These are phyloP conservation scores for Chlorella sp. DNA, from an alignment of 139 green algal genomes.

Conservation along the genomic window DNA sequence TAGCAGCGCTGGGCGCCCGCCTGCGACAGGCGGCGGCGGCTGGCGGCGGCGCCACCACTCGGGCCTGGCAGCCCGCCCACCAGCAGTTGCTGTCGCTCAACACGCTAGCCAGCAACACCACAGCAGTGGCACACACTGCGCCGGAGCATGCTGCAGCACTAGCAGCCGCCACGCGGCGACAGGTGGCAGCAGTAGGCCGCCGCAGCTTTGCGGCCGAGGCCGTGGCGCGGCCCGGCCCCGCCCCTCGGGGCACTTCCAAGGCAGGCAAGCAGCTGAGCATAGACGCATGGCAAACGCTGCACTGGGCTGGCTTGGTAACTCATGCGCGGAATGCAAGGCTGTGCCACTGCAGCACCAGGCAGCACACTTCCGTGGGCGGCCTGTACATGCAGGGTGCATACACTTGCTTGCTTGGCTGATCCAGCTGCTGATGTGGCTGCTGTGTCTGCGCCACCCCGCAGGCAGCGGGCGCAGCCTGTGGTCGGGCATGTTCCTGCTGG, in stretches of 20 bases:
- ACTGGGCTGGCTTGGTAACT: too few species aligned
- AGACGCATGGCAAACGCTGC: too few species aligned
- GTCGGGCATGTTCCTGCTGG: slow-evolving; percentile 51
- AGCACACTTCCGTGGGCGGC: too few species aligned
- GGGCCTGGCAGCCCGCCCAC: not conserved
- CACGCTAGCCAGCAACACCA: not conserved
- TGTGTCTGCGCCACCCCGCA: too few species aligned
- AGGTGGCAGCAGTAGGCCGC: not conserved
- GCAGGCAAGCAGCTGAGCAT: not conserved
- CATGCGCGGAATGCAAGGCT: too few species aligned
- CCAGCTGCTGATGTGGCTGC: too few species aligned
- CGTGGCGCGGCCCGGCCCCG: not conserved
- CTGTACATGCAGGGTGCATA: too few species aligned
- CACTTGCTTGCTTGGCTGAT: too few species aligned
- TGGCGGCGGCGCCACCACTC: too few species aligned
- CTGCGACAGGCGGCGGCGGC: not conserved
- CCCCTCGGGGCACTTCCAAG: not conserved
- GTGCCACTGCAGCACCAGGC: too few species aligned
- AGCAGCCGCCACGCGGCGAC: not conserved
- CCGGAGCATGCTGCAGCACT: not conserved
- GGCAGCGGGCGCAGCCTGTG: slow-evolving; percentile 39
- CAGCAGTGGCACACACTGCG: not conserved
- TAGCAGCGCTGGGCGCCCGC: not conserved
- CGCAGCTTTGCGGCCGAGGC: slow-evolving; percentile 1
- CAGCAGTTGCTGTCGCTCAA: too few species aligned